Base-by-base conservation (phyloP, 225 moss, liverwort and hornwort genomes). In the Lunularia cruciata region DNA sequence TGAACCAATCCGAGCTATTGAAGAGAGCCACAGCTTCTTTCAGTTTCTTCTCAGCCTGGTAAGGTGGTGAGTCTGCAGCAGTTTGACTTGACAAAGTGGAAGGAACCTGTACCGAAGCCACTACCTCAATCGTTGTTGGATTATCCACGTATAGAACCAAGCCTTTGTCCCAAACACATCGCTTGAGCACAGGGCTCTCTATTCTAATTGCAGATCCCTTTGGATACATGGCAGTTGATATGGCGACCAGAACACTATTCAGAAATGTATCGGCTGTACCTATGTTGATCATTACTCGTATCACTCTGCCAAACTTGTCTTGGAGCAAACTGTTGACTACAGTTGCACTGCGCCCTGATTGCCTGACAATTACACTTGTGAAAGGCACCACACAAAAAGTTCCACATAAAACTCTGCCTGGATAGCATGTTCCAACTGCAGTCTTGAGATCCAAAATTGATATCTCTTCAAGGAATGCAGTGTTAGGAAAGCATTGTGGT, bases 301-400 rank as follows among this genome's bases (percentile, higher is more conserved):
- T 5, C 3, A 59, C 34, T 19, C 58, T 59, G 8, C 34, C 34
- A 14, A 59, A 9, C 35, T 59, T 59, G 58, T 59, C 58, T 36
- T 59, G 15, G 19, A 59, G 58, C 34, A 59, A 34, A 20, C 58
- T 33, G 58, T 59, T 59, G 30, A 59, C 28, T 10, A 54, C 54
- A 13, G 54, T 54, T 11, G 34, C 58, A 1, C 15, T 59, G 13
- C 6, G 26, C 28, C 28, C n/a, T 3, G 15, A 4, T 15, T 25
- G 32, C n/a, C 19, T 36, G 35, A 33, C n/a, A 1, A 34, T 10
- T 5, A 59, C 58, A 28, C 58, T 59, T 9, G 15, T 16, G 35
- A 59, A 59, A 33, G 58, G 58, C 34, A 32, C 34, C 2, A 59
- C 58, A 35, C 58, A 59, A 0, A 59, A 30, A 18, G 34, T 59